Evolutionary conservation across 2,329 filamentous ascomycete genomes (phyloP), one percentile per base, ranked within the genome.

Genomic region (Trichoderma sp.): DNA sequence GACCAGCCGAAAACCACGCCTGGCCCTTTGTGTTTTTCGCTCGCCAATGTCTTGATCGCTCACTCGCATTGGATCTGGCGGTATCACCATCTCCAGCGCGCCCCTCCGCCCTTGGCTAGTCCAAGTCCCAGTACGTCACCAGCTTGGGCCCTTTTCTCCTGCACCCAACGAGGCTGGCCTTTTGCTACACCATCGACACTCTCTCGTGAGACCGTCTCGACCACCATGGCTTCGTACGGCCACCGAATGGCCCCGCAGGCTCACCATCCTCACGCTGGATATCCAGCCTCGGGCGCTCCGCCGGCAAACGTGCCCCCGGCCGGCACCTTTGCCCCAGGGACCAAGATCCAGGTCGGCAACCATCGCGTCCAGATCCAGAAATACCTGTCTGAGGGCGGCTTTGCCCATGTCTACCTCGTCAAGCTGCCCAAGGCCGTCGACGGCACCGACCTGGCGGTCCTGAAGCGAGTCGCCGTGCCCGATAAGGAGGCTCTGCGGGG

Each of bases 341-440:
- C 96, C 74, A 98, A 98, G 86, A 97, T 99, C 78, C 95, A 97
- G 80, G 94, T 98, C 71, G 96, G 96, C 80, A 90, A 88, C 80
- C 96, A 99, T 81, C 91, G 94, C 75, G 95, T 98, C 73, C 88
- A 97, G 66, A 97, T 99, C 76, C 94, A 98, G 80, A 96, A 95
- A 81, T 99, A 99, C 83, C 91, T 99, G 63, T 98, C 96, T 74
- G 96, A 99, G 84, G 96, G 96, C 76, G 96, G 96, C 53, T 99
- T 99, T 79, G 96, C 96, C 77, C 96, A 99, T 82, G 96, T 99
- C 78, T 99, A 99, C 83, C 91, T 98, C 64, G 96, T 98, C 80
- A 94, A 93, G 81, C 85, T 98, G 73, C 90, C 94, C 39, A 88
- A 91, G 76, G 87, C 93, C 71, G 85, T 95, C 78, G 89, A 93